Evolutionary conservation across 805 yeast genomes (phyloP), one percentile per base, ranked within the genome.

Genomic region (Candida loeiensis): DNA sequence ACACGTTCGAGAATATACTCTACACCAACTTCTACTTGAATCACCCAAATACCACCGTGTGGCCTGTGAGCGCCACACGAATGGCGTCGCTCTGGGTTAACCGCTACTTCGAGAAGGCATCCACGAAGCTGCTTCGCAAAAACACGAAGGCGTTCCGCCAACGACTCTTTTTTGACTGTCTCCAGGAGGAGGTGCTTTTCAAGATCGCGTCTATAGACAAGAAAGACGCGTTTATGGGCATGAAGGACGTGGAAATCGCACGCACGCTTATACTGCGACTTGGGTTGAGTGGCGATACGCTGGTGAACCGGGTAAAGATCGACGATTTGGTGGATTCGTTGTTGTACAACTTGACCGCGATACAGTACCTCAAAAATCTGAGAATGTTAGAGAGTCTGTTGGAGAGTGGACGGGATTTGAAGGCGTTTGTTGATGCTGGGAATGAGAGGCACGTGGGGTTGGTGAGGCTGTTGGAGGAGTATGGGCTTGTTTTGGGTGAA

Each of bases 281-380:
- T 7, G 37, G 32, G 20, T 17, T 26, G 24, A n/a, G 18, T 7
- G 20, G 12, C 4, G 36, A 34, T 8, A 27, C 26, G 18, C 14
- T 19, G 16, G 30, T 24, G 12, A 37, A 37, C 16, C 33, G 36
- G 7, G 57, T 54, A 15, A 82, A 82, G 53, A 74, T 75, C 31
- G 90, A 82, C 53, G 90, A 82, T 54, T 59, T 82, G 40, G 74
- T 80, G 6, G 90, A 82, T 54, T 69, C 82, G 1, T 59, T 82
- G n/a, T 58, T 82, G 12, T 86, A 82, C 54, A 84, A 77, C 1
- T 44, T 80, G 2, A 67, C 76, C 1, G 74, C 76, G 68, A 38
- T 64, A 11, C 51, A 60, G 9, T 79, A 81, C 15, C 34, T 47
- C 4, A 32, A 47, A 4, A 68, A 65, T 42, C 54, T 51, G 31